Evolutionary conservation across 495 filamentous ascomycete genomes (phyloP).

Genomic region (Extremus antarcticus): DNA sequence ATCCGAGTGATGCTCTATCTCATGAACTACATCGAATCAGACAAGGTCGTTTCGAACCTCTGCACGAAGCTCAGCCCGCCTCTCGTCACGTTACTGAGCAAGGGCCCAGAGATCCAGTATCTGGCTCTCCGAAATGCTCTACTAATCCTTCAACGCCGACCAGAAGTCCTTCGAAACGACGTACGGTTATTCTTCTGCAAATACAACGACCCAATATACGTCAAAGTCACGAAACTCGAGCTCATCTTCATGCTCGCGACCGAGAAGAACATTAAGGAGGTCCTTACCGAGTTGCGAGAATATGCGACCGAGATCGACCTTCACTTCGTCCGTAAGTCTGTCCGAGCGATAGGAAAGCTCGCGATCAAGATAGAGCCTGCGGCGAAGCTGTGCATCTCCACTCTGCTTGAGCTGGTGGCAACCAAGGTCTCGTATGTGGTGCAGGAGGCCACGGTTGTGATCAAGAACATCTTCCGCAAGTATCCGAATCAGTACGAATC

Average conservation of each 20-base stretch:
- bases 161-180: conserved; percentile 90
- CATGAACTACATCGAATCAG: conserved; percentile 96
- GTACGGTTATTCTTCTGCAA: conserved; percentile 99
- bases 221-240: conserved; percentile 98
- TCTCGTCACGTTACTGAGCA: conserved; percentile 87
- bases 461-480: conserved; percentile 97
- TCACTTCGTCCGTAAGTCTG: conserved; percentile 95
- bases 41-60: conserved; percentile 78
- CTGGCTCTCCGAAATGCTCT: conserved; percentile 89
- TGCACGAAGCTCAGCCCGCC: conserved; percentile 92
- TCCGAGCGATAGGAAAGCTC: conserved; percentile 93
- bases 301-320: conserved; percentile 98
- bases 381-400: conserved; percentile 79
- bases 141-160: conserved; percentile 82
- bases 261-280: conserved; percentile 91
- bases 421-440: conserved; percentile 99
- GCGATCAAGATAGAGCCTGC: conserved; percentile 98
- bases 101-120: conserved; percentile 96
- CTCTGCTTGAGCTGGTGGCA: conserved; percentile 81
- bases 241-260: conserved; percentile 98
- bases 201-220: conserved; percentile 99
- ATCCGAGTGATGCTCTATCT: conserved; percentile 94
- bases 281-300: conserved; percentile 88
- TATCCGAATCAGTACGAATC: conserved; percentile 98
- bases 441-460: conserved; percentile 98